Evolutionary conservation across 371 early-diverging fungal genomes (phyloP), one percentile per base, ranked within the genome.

Genomic region (Mucor irregularis): DNA sequence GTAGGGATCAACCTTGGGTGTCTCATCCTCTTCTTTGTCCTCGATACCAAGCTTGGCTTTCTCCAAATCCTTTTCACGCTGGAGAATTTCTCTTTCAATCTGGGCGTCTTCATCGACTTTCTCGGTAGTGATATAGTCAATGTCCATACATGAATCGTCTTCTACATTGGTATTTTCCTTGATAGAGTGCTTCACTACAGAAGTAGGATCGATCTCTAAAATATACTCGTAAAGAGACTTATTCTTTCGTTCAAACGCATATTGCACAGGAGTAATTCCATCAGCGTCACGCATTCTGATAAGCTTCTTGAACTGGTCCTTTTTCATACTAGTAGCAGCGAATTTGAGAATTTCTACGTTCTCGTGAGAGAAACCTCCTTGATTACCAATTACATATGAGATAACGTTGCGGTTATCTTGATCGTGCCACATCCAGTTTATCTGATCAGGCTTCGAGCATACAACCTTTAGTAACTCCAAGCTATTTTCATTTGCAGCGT

Each of bases 31-130:
- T 28, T 56, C 43, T 31, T 56, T 33, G 4, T 30, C 19, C 42
- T 53, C 10, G 24, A 24, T 19, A 40, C 3, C 6, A 46, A 37
- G 14, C 22, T 62, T 45, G 2, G 46, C 56, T 52, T 64, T 51
- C 55, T 58, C 56, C 4, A 51, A 50, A 13, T 62, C 52, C 19
- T 61, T 53, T 30, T 65, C 49, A 38, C 58, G 48, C 30, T 71
- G 69, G 30, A 71, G 58, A 1, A 74, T 56, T 21, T 60, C 68
- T 25, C 69, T 35, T n/a, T 77, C 76, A 7, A 69, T 76, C 31
- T 79, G 71, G 2, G 78, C 72, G 56, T 64, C 71, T 31, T 63
- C 34, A 30, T 79, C 77, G 7, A 76, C 62, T 24, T 42, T 16
- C 1, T 31, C 21, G 26, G 61, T 46, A 8, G 69, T 37, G 7